Conservation (phyloP, 2,329 filamentous ascomycete genomes). For the Xylaria sp. region DNA sequence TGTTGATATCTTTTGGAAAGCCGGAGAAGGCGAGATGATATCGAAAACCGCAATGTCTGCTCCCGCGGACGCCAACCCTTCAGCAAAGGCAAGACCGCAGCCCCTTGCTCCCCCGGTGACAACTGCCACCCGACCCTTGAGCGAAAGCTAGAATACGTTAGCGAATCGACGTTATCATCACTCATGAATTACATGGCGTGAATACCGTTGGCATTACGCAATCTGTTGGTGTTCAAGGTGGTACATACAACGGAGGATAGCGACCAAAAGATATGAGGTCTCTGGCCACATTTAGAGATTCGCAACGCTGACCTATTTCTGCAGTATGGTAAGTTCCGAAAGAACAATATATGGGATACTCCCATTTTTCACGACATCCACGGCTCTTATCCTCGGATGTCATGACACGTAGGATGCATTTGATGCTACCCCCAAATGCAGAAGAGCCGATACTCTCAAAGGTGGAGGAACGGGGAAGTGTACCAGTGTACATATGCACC, state of each 20-base stretch:
- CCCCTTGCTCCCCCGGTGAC: constrained; percentile 61
- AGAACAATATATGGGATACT: background rate
- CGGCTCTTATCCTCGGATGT: background rate
- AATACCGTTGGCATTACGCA: constrained; percentile 20
- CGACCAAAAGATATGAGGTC: no score
- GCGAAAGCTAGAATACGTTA: constrained; percentile 55
- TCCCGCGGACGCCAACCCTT: constrained; percentile 59
- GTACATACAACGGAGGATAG: background rate
- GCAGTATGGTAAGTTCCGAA: background rate
- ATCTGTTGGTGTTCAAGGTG: background rate
- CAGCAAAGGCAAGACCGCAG: constrained; percentile 59
- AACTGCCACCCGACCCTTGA: constrained; percentile 59
- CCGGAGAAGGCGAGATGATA: constrained; percentile 54
- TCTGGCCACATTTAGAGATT: background rate
- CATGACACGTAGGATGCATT: background rate
- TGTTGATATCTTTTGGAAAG: constrained; percentile 55
- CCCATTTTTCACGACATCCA: background rate
- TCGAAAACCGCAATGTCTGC: constrained; percentile 61
- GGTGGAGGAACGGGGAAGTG: constrained; percentile 3
- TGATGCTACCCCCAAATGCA: background rate
- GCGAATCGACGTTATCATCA: background rate
- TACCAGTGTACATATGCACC: constrained; percentile 1
- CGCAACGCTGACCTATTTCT: background rate
- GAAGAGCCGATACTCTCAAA: no score
- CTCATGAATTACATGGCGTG: background rate